phyloP scores from a whole-genome alignment of 164 flowering plant genomes.

The Dillenia turbinata region DNA sequence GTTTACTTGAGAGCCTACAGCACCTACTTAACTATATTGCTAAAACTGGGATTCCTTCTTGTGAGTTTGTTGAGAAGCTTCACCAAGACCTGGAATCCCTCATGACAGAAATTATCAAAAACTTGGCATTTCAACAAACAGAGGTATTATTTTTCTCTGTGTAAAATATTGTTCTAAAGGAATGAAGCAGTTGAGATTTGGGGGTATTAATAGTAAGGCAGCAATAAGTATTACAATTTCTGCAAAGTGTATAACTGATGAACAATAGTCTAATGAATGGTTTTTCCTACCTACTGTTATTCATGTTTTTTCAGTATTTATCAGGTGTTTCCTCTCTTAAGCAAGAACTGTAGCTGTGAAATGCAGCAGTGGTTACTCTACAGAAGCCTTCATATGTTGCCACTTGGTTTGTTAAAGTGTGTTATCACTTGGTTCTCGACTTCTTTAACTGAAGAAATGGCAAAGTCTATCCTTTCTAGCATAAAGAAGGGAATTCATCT shows the following conservation, averaged over 20 bases:
- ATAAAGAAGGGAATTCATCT: slow-evolving; percentile 36
- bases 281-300: too few species aligned
- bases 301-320: slow-evolving; percentile 6
- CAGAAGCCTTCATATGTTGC: slow-evolving; percentile 59
- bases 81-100: slow-evolving; percentile 47
- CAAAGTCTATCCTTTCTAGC: slow-evolving; percentile 34
- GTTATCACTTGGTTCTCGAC: slow-evolving; percentile 60
- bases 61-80: slow-evolving; percentile 42
- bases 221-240: too few species aligned
- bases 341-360: slow-evolving; percentile 44
- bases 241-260: too few species aligned
- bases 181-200: too few species aligned
- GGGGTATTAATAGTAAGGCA: too few species aligned
- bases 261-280: too few species aligned
- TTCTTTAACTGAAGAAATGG: slow-evolving; percentile 52
- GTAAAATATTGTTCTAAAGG: too few species aligned
- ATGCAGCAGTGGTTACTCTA: slow-evolving; percentile 46
- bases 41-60: slow-evolving; percentile 18
- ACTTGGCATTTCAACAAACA: slow-evolving; percentile 54
- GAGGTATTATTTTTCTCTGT: slow-evolving; percentile 40
- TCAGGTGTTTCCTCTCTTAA: slow-evolving; percentile 59
- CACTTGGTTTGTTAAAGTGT: slow-evolving; percentile 72
- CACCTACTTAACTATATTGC: slow-evolving; percentile 29
- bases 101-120: slow-evolving; percentile 24
- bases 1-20: slow-evolving; percentile 40